Evolutionary conservation across 2,329 filamentous ascomycete genomes (phyloP).

Genomic region (Neonectria hederae): DNA sequence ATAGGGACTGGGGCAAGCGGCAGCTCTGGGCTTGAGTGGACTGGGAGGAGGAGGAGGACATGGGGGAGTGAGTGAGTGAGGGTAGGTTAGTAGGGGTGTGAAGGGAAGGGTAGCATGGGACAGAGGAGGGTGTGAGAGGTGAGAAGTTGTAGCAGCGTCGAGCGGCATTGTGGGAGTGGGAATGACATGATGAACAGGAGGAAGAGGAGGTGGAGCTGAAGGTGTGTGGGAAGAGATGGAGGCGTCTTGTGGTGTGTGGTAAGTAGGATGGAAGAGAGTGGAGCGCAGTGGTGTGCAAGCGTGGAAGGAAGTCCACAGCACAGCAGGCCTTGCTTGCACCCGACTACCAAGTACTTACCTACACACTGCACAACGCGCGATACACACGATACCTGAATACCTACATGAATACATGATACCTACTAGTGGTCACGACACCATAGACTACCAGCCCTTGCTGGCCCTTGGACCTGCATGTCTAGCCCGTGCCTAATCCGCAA

Average conservation of each 20-base stretch:
- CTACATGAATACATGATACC: background rate
- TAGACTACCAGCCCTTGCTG: background rate
- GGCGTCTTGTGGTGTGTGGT: background rate
- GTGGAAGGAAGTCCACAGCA: background rate
- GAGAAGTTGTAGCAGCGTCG: background rate
- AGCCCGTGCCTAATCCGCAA: conserved; percentile 6
- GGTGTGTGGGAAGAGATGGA: background rate
- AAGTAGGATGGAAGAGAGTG: background rate
- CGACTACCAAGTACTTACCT: no score
- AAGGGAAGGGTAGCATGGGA: conserved; percentile 28
- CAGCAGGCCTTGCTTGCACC: background rate
- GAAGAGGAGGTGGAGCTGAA: conserved; percentile 30
- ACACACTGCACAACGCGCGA: background rate
- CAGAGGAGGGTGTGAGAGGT: conserved; percentile 18
- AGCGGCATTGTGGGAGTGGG: background rate
- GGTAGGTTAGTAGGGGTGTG: no score
- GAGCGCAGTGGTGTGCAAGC: background rate
- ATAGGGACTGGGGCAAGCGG: conserved; percentile 40
- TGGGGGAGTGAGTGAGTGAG: conserved; percentile 12
- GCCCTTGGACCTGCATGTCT: conserved; percentile 13
- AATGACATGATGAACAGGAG: conserved; percentile 2
- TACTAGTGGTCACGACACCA: background rate
- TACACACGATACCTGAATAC: background rate
- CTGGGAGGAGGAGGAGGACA: conserved; percentile 28
- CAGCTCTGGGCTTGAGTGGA: conserved; percentile 22